Evolutionary conservation across 139 green algal genomes (phyloP).

Genomic region (Chlorella sp.): DNA sequence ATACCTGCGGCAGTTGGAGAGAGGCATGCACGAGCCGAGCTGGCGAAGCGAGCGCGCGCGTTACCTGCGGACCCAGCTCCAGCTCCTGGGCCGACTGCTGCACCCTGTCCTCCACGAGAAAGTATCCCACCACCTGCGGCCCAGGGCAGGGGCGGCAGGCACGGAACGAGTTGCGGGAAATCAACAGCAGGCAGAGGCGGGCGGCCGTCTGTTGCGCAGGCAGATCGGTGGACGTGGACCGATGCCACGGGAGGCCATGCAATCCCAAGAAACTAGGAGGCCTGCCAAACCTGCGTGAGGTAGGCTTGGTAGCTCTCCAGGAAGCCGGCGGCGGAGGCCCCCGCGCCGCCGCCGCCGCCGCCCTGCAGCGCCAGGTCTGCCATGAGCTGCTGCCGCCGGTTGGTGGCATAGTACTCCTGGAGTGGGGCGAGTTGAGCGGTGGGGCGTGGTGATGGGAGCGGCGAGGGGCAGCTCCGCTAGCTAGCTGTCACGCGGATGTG

Average conservation of each 20-base stretch:
- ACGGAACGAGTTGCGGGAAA: neutral
- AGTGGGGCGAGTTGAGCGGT: no score
- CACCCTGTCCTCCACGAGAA: slow-evolving; percentile 76
- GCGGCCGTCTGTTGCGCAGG: no score
- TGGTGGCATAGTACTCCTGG: slow-evolving; percentile 13
- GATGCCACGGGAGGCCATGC: no score
- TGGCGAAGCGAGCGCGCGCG: no score
- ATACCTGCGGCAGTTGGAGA: no score
- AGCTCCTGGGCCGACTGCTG: slow-evolving; percentile 13
- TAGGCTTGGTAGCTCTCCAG: slow-evolving; percentile 63
- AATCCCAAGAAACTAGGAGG: no score
- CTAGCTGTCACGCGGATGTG: no score
- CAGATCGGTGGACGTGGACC: no score
- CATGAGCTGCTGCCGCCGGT: slow-evolving; percentile 39
- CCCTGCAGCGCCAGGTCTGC: slow-evolving; percentile 53
- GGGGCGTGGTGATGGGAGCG: neutral
- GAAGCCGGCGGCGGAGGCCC: no score
- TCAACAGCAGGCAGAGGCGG: neutral
- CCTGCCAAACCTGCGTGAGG: slow-evolving; percentile 54
- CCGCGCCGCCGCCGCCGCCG: no score
- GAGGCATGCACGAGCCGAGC: no score
- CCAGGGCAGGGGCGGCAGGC: neutral
- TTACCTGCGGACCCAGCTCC: no score
- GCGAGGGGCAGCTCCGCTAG: neutral
- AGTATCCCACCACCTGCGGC: slow-evolving; percentile 70